Conservation (phyloP, 2,329 filamentous ascomycete genomes). For the Scedosporium aurantiacum region DNA sequence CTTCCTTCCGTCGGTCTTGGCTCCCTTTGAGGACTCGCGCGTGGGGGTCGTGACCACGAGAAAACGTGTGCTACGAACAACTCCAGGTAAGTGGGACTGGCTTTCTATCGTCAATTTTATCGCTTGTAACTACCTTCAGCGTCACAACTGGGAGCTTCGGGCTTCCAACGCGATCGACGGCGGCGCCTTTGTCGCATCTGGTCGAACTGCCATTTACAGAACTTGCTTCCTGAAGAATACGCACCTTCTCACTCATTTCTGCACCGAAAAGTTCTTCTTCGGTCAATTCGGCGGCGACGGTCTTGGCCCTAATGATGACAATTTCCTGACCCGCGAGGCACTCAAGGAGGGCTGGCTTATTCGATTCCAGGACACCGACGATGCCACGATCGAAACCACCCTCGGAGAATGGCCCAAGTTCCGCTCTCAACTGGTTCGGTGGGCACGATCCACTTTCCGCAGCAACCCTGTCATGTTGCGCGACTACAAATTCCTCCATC, state of each 20-base stretch:
- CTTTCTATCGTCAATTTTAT: conserved; percentile 40
- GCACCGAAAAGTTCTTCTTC: conserved; percentile 39
- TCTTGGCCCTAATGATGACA: conserved; percentile 47
- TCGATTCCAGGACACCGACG: conserved; percentile 38
- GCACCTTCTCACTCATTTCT: conserved; percentile 31
- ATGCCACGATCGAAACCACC: conserved; percentile 38
- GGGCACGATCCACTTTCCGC: conserved; percentile 47
- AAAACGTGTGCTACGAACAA: conserved; percentile 37
- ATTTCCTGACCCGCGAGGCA: conserved; percentile 45
- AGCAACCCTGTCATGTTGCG: conserved; percentile 39
- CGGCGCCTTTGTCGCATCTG: conserved; percentile 47
- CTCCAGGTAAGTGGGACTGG: conserved; percentile 16
- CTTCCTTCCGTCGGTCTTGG: conserved; percentile 31
- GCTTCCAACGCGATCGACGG: conserved; percentile 46
- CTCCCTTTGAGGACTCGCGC: conserved; percentile 28
- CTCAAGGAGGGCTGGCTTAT: conserved; percentile 39
- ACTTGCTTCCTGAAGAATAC: conserved; percentile 34
- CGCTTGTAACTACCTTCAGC: conserved; percentile 46
- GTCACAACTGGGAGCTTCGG: conserved; percentile 51
- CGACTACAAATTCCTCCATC: conserved; percentile 6
- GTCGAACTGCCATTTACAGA: conserved; percentile 40
- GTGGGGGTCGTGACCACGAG: conserved; percentile 47
- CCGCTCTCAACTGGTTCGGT: conserved; percentile 40
- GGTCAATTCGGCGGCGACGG: conserved; percentile 16
- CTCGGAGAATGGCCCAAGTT: conserved; percentile 41